phyloP scores from a whole-genome alignment of 805 yeast species.

The Kodamaea neixiangensis region DNA sequence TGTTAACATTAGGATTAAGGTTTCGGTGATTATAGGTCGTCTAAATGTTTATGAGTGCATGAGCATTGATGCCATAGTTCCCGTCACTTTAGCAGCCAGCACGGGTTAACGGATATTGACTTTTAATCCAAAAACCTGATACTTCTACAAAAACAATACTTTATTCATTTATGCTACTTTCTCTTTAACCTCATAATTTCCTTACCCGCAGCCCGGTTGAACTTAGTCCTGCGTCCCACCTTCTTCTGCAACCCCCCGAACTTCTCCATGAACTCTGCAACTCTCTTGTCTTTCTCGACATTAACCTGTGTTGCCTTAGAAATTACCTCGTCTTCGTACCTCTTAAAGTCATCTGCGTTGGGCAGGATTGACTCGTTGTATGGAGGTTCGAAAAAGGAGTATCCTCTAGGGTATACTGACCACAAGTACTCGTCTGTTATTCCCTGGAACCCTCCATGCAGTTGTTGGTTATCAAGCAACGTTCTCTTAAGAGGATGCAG shows the following conservation, averaged over 20 bases:
- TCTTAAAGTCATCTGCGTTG: constrained; percentile 30
- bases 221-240: constrained; percentile 31
- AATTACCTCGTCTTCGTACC: constrained; percentile 35
- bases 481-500: constrained; percentile 39
- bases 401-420: constrained; percentile 38
- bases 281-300: constrained; percentile 20
- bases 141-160: neutral
- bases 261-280: constrained; percentile 21
- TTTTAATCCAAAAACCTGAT: neutral
- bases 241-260: constrained; percentile 19
- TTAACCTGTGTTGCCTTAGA: constrained; percentile 22
- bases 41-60: no score
- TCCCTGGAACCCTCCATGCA: constrained; percentile 35
- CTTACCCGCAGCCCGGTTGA: constrained; percentile 36
- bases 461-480: constrained; percentile 40
- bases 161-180: neutral
- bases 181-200: constrained; percentile 31
- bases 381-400: constrained; percentile 37
- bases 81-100: no score
- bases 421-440: constrained; percentile 43
- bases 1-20: no score
- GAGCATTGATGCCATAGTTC: no score
- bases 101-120: neutral
- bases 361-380: constrained; percentile 24
- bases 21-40: no score